Evolutionary conservation across 768 basidiomycete genomes (phyloP).

Genomic region (Neoboletus subvelutipes): DNA sequence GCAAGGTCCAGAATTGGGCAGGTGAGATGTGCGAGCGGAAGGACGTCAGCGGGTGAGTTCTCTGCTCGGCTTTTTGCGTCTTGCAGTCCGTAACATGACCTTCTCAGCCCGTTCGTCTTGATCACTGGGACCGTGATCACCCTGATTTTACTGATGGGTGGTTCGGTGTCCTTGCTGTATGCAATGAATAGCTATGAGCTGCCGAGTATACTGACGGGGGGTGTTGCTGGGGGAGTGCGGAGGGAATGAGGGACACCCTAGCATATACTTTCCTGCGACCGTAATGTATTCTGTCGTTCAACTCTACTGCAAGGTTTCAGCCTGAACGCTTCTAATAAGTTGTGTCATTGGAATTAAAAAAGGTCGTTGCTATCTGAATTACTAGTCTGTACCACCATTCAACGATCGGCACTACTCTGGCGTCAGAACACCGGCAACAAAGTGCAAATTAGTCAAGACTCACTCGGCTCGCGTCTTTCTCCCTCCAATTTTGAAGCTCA

Average conservation of each 20-base stretch:
- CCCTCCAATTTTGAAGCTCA: constrained; percentile 5
- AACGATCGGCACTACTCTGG: not conserved
- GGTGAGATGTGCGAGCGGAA: constrained; percentile 74
- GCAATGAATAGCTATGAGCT: constrained; percentile 59
- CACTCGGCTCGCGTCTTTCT: not conserved
- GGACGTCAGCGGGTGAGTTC: constrained; percentile 76
- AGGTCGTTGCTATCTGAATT: not conserved
- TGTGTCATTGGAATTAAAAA: not conserved
- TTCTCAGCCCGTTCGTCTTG: constrained; percentile 67
- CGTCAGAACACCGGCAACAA: not conserved
- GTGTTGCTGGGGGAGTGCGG: constrained; percentile 48
- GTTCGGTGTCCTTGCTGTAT: constrained; percentile 65
- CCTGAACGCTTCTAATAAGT: not conserved
- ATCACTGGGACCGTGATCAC: constrained; percentile 66
- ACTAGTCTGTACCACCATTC: not conserved
- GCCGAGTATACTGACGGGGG: constrained; percentile 73
- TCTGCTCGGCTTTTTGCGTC: not conserved
- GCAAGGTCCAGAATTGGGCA: constrained; percentile 68
- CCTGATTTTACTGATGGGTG: constrained; percentile 63
- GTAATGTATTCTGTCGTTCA: constrained; percentile 3
- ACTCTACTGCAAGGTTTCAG: not conserved
- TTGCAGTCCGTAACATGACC: not conserved
- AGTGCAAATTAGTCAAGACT: not conserved
- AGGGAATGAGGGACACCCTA: constrained; percentile 42
- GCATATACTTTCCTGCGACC: not conserved